Conservation (phyloP, 1,284 basidiomycete species). For the Microstroma glucosiphilum region DNA sequence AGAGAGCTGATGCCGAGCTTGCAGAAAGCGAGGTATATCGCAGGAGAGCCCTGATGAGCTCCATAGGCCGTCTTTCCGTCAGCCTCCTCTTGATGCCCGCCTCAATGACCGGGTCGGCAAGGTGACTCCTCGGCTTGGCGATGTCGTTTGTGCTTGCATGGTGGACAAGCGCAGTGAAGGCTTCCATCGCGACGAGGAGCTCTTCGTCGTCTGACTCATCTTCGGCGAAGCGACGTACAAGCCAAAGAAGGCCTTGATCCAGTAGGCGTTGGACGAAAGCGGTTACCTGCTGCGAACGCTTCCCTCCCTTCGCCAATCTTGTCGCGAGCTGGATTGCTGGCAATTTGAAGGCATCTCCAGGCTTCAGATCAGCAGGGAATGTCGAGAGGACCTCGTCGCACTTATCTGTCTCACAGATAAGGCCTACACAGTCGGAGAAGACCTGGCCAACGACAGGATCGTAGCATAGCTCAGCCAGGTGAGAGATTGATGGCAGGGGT, state of each 20-base stretch:
- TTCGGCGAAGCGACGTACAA: constrained; percentile 51
- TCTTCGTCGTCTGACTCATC: constrained; percentile 36
- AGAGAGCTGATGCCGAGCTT: constrained; percentile 20
- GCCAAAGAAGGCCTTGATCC: constrained; percentile 34
- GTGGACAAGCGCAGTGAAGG: constrained; percentile 18
- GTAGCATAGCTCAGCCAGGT: no score
- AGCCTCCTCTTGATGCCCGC: constrained; percentile 63
- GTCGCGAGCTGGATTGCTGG: constrained; percentile 8
- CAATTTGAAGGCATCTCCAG: constrained; percentile 10
- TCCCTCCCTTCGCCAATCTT: background rate
- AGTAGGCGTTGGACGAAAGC: constrained; percentile 17
- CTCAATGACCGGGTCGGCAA: constrained; percentile 69
- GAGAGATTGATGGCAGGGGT: no score
- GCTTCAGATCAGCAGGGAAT: background rate
- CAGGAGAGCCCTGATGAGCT: constrained; percentile 56
- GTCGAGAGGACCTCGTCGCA: no score
- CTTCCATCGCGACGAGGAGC: constrained; percentile 19
- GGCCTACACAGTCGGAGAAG: no score
- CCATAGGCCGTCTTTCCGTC: constrained; percentile 54
- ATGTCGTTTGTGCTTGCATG: constrained; percentile 4
- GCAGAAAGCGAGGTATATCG: constrained; percentile 13
- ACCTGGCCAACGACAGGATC: no score
- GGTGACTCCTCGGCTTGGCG: constrained; percentile 57
- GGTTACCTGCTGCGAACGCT: background rate
- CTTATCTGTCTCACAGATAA: no score